Base-by-base conservation (phyloP, 495 filamentous ascomycete species). In the Penicillium simplicissimum region DNA sequence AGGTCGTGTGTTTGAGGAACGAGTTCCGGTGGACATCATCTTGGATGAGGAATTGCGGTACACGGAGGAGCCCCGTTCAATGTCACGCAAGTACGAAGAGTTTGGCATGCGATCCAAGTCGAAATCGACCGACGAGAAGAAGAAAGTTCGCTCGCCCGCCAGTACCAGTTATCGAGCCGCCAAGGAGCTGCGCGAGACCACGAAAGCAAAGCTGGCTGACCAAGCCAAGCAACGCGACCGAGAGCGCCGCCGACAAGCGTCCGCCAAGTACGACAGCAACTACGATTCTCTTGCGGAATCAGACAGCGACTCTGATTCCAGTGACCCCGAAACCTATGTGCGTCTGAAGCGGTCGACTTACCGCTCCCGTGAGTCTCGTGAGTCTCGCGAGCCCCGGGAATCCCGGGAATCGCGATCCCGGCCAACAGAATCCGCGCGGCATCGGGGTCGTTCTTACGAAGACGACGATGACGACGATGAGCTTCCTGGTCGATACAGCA, bases 181-280 rank as follows among this genome's bases (percentile, higher is more conserved):
- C 11, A 73, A 73, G 61, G 74, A 78, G 21, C 47, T 42, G n/a
- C 76, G 75, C 42, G 72, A 75, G 14, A 70, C 51, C 34, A 56
- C 66, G 17, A 77, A 74, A 49, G 63, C 74, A 9, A 65, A 66
- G 31, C 69, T 74, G 59, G 64, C 71, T 45, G 73, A 73, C 53
- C 71, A 69, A 40, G 75, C 67, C 65, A 85, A 78, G 76, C 71
- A 62, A 48, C 77, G 74, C 63, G 84, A 81, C 62, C 85, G 79
- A 69, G 82, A 84, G 57, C 76, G 79, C 54, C 79, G 71, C 59
- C 78, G 72, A 56, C 79, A 83, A 34, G 62, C 68, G 7, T 78
- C 76, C 14, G 79, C 79, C 37, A 87, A 85, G 62, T 70, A 70
- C 31, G 73, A 72, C 15, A 43, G 57, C 38, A 43, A 59, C 38